Percentiles rank a stretch among this genome's conserved stretches.
phyloP scores from a whole-genome alignment of 1,284 basidiomycete species.

The Leucoagaricus sp. region DNA sequence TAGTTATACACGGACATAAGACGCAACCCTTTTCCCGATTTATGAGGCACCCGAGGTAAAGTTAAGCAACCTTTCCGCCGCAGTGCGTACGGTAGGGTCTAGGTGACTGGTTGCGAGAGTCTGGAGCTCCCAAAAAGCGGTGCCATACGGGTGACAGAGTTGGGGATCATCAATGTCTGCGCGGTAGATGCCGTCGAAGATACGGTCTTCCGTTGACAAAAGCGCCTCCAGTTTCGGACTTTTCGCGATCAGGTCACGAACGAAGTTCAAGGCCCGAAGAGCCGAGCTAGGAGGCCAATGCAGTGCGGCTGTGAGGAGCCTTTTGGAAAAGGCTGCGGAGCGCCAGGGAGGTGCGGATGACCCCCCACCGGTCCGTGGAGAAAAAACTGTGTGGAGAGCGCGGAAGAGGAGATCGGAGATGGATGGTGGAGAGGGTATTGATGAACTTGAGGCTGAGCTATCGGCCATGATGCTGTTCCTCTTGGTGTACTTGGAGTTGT shows the following conservation, averaged over 20 bases:
- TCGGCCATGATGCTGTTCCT: not conserved
- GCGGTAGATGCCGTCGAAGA: slow-evolving; percentile 79
- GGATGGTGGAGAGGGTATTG: slow-evolving; percentile 33
- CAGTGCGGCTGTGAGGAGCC: slow-evolving; percentile 78
- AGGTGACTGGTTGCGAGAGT: slow-evolving; percentile 59
- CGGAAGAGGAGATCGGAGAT: slow-evolving; percentile 82
- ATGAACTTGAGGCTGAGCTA: slow-evolving; percentile 16
- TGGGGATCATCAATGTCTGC: slow-evolving; percentile 87
- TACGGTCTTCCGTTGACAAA: slow-evolving; percentile 84
- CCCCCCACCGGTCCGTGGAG: slow-evolving; percentile 47
- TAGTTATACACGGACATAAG: slow-evolving; percentile 16
- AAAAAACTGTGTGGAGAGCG: slow-evolving; percentile 80
- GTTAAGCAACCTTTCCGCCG: slow-evolving; percentile 50
- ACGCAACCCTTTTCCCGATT: slow-evolving; percentile 13
- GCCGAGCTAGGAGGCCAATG: slow-evolving; percentile 76
- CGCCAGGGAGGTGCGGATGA: slow-evolving; percentile 63
- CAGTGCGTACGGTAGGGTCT: slow-evolving; percentile 60
- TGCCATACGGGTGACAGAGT: slow-evolving; percentile 71
- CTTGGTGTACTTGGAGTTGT: slow-evolving; percentile 3
- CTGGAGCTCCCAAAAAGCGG: slow-evolving; percentile 71
- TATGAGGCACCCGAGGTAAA: slow-evolving; percentile 27
- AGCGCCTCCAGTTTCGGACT: slow-evolving; percentile 84
- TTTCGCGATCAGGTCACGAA: slow-evolving; percentile 69
- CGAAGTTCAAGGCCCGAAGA: slow-evolving; percentile 72
- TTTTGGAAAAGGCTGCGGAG: slow-evolving; percentile 90